Conservation (phyloP, 208 protist genomes). For the Angomonas deanei region DNA sequence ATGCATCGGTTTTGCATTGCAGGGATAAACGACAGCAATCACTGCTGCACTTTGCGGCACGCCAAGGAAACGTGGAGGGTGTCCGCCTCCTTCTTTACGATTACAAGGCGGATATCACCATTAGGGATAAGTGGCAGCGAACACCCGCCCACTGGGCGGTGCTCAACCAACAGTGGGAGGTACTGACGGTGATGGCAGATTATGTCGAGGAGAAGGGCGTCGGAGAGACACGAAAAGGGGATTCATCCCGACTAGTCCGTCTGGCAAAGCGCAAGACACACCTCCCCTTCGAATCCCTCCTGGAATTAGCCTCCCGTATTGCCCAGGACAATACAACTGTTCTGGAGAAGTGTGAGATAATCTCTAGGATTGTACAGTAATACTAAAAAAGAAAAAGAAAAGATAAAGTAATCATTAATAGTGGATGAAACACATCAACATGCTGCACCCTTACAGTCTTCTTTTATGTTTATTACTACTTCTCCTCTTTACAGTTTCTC, state of each 20-base stretch:
- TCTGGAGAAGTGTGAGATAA: slow-evolving; percentile 13
- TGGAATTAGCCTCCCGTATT: slow-evolving; percentile 20
- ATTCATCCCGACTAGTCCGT: slow-evolving; percentile 20
- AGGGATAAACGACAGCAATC: slow-evolving; percentile 53
- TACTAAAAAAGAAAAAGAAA: background rate
- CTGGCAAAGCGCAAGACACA: slow-evolving; percentile 39
- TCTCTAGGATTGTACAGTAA: slow-evolving; percentile 21
- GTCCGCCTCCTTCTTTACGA: slow-evolving; percentile 23
- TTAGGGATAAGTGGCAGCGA: slow-evolving; percentile 66
- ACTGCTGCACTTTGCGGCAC: slow-evolving; percentile 53
- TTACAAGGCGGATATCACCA: slow-evolving; percentile 17
- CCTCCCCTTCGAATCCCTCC: slow-evolving; percentile 41
- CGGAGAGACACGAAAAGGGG: background rate
- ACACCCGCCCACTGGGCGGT: slow-evolving; percentile 56
- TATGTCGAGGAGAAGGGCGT: background rate
- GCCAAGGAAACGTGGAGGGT: slow-evolving; percentile 19
- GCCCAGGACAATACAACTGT: slow-evolving; percentile 9
- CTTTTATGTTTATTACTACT: slow-evolving; percentile 1
- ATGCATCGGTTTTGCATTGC: slow-evolving; percentile 9
- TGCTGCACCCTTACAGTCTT: background rate
- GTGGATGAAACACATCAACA: background rate
- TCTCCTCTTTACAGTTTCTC: slow-evolving; percentile 6
- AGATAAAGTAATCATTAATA: background rate
- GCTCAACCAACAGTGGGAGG: slow-evolving; percentile 29
- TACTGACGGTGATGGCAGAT: slow-evolving; percentile 26